Base-by-base conservation (phyloP, 2,329 filamentous ascomycete genomes). In the Colletotrichum sp. region DNA sequence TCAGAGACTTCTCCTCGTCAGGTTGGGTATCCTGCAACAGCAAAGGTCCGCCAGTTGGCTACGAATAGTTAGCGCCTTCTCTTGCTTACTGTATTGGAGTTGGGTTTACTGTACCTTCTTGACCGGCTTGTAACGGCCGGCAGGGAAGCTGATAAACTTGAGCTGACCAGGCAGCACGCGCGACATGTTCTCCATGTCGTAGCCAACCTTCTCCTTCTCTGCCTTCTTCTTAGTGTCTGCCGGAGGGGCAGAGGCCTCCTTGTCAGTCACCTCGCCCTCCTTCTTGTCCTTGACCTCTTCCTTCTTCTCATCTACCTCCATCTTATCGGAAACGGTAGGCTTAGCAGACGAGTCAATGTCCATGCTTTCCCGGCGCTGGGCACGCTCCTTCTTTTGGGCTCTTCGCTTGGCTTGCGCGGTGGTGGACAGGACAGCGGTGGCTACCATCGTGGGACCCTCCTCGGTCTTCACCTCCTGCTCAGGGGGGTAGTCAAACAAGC, bases 151-250 rank as follows among this genome's bases (percentile, higher is more conserved):
- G 82, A 99, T 95, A 85, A 96, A 98, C 88, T 98, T 98, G 82
- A 98, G 91, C 87, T 99, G 97, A 62, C 92, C 92, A 2, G 96
- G 97, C 64, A 99, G 91, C 43, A 99, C 96, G 80, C 97, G 92
- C 70, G 94, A 97, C 95, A 99, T 97, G 88, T 99, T 99, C 83
- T 97, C 95, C 77, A 99, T 91, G 78, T 98, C 96, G 83, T 97
- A 98, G 79, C 97, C 97, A 75, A 98, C 91, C 91, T 98, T 98
- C 88, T 99, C 97, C 88, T 97, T 97, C 86, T 98, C 96, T 1
- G 89, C 88, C 89, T 97, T 97, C 91, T 97, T 98, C 91, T 96
- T 98, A 48, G 89, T 87, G 16, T 93, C 91, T 52, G 88, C 85
- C 18, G 76, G 68, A 2, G 89, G 80, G 15, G 86, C 83, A 2